A percentile compares a stretch with the other conserved stretches of the same genome.
phyloP scores from a whole-genome alignment of 2,329 filamentous ascomycete genomes.

The Calonectria pseudoreteaudii region DNA sequence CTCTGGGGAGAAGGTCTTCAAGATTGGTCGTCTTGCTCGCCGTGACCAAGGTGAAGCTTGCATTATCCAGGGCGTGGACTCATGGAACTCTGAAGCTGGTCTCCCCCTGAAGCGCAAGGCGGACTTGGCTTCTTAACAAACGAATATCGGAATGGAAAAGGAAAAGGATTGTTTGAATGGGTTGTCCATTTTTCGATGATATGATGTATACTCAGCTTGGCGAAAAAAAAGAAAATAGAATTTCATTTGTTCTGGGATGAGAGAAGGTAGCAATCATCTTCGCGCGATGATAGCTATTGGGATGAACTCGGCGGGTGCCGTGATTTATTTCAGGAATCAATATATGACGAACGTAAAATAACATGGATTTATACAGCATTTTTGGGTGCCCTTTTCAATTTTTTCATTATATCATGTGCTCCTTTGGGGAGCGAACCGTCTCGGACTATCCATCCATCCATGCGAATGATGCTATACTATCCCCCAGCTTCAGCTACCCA shows the following conservation, averaged over 20 bases:
- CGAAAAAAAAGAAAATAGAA: slow-evolving; percentile 11
- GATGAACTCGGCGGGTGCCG: slow-evolving; percentile 26
- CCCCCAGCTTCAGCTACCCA: not conserved
- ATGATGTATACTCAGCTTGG: not conserved
- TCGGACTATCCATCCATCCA: not conserved
- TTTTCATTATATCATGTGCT: slow-evolving; percentile 5
- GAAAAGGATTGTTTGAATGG: not conserved
- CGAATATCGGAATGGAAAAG: not conserved
- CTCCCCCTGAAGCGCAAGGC: slow-evolving; percentile 42
- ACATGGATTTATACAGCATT: not conserved
- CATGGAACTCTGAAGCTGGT: slow-evolving; percentile 44
- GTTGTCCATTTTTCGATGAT: not conserved
- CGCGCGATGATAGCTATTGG: slow-evolving; percentile 1
- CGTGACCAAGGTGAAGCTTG: slow-evolving; percentile 58
- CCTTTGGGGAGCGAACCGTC: not conserved
- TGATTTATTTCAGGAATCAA: slow-evolving; percentile 18
- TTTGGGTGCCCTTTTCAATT: not conserved
- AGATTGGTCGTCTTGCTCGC: slow-evolving; percentile 77
- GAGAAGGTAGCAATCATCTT: slow-evolving; percentile 2
- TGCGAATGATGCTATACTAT: not conserved
- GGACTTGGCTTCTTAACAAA: slow-evolving; percentile 34
- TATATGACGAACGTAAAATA: slow-evolving; percentile 26
- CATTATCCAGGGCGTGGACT: slow-evolving; percentile 49
- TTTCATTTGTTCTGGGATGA: not conserved
- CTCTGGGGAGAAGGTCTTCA: slow-evolving; percentile 77